Conservation (phyloP, 2,329 filamentous ascomycete genomes). For the Cadophora luteo-olivacea region DNA sequence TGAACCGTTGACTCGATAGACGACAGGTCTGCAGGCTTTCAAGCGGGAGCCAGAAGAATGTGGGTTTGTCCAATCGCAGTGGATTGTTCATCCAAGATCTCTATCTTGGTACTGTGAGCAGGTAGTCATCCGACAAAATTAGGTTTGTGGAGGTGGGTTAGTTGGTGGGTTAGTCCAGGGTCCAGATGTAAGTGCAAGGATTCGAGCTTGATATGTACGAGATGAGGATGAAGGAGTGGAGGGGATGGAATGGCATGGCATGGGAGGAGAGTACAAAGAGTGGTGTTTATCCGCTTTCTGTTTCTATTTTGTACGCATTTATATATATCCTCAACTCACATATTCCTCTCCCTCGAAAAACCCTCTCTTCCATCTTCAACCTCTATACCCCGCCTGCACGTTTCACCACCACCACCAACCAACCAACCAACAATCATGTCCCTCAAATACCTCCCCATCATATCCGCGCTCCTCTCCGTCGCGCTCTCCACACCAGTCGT, state of each 20-base stretch:
- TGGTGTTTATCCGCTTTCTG: not conserved
- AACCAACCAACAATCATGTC: not conserved
- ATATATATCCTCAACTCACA: not conserved
- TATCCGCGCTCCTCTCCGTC: conserved; percentile 3
- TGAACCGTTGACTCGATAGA: not conserved
- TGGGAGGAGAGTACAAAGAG: conserved; percentile 6
- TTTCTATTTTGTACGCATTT: not conserved
- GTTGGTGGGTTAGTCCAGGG: not conserved
- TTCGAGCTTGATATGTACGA: conserved; percentile 12
- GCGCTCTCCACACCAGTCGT: conserved; percentile 11
- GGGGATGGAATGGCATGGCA: no score
- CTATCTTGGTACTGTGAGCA: not conserved
- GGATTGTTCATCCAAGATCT: not conserved
- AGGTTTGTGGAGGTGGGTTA: not conserved
- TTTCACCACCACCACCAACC: not conserved
- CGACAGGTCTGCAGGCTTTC: no score
- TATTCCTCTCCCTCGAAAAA: not conserved
- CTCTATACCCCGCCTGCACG: not conserved
- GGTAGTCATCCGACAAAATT: not conserved
- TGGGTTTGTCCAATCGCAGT: not conserved
- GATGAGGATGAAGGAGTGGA: not conserved
- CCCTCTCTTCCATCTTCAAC: not conserved
- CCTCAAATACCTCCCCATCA: conserved; percentile 13
- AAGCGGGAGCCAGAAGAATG: no score
- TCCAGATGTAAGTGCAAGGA: conserved; percentile 1